Evolutionary conservation across 164 flowering plant species (phyloP), one percentile per base, ranked within the genome.

Genomic region (Nymphaea thermarum): DNA sequence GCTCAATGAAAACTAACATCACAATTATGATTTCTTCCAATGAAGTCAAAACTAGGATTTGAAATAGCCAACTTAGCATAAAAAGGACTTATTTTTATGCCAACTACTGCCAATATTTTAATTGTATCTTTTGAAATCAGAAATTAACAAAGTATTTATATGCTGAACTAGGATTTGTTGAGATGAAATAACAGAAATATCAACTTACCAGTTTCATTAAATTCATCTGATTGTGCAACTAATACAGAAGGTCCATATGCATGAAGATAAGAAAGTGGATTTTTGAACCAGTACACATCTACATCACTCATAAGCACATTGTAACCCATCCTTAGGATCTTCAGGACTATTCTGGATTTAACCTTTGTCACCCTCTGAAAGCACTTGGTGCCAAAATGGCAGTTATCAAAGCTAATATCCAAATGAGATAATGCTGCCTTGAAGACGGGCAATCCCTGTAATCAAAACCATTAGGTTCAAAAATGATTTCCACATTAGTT

Each of bases 331-430:
- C 84, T 87, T 73, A 91, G 74, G 72, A 91, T 89, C 82, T 81
- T 84, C 82, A 89, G 71, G 69, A 94, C 98, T 71, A 88, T 68
- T 73, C 95, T 82, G 51, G 99, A 94, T 74, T 94, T 94, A 67
- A 82, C 90, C 78, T 94, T 94, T 47, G 97, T 90, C 64, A 94
- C 99, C 76, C 80, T 89, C 80, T 87, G 93, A 78, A 94, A 94
- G 87, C 99, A 94, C 69, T 82, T 80, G 43, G 96, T 88, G 67
- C 98, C 98, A 71, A 91, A 94, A 75, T 94, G 98, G 77, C 98
- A 94, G 69, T 88, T 82, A 69, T 90, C 76, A 71, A 83, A 91
- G 84, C 95, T 94, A 69, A 87, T 85, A 69, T 85, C 77, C 43
- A 74, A 75, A 43, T 96, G 95, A 71, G 95, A 85, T 51, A 75